Conservation (phyloP, 1,284 basidiomycete species). For the Dichomitus squalens region DNA sequence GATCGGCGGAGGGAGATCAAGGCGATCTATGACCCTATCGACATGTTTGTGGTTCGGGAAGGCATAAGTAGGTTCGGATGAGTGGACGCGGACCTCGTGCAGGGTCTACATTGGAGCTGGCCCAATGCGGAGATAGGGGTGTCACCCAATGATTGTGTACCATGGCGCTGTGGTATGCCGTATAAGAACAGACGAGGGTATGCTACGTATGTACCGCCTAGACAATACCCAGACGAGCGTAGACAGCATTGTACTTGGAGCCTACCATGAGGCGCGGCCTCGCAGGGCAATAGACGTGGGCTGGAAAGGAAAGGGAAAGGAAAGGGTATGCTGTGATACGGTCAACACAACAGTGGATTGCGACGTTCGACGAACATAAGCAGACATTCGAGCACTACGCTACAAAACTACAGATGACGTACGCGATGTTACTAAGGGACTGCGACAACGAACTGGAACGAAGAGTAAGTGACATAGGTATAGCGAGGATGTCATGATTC, state of each 20-base stretch:
- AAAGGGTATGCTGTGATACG: no score
- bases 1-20: slow-evolving; percentile 43
- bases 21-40: slow-evolving; percentile 42
- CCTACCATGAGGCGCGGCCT: no score
- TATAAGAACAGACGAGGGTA: no score
- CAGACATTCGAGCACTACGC: slow-evolving; percentile 35
- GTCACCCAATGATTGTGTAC: no score
- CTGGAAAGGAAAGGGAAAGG: no score
- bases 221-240: no score
- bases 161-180: no score
- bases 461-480: neutral
- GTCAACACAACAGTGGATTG: slow-evolving; percentile 24
- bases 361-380: slow-evolving; percentile 26
- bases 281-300: no score
- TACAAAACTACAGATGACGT: slow-evolving; percentile 37
- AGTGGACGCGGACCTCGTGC: slow-evolving; percentile 34
- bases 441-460: slow-evolving; percentile 12
- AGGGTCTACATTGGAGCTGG: neutral
- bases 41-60: slow-evolving; percentile 43
- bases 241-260: no score
- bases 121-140: no score
- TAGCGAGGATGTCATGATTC: neutral
- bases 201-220: no score
- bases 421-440: slow-evolving; percentile 25
- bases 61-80: slow-evolving; percentile 50